A percentile compares a stretch with the other conserved stretches of the same genome.
Evolutionary conservation across 306 rosid species (phyloP).

Genomic region (Castanea sativa): DNA sequence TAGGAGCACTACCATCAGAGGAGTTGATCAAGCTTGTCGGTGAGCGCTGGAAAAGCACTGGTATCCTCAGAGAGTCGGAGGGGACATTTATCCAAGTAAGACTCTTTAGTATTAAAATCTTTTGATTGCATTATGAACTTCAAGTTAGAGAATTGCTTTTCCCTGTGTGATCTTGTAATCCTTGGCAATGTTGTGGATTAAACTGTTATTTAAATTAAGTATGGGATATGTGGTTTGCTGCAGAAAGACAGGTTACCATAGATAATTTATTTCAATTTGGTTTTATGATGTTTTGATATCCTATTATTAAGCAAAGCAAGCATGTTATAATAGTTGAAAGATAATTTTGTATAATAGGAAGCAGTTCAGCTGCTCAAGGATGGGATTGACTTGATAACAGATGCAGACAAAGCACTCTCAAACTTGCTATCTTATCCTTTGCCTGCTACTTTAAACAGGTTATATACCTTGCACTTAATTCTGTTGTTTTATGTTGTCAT

Average conservation of each 20-base stretch:
- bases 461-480: conserved; percentile 15
- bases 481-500: background rate
- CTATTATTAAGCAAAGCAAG: conserved; percentile 1
- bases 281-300: background rate
- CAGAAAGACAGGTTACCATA: background rate
- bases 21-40: conserved; percentile 69
- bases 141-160: background rate
- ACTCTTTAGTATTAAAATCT: conserved; percentile 3
- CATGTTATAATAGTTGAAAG: conserved; percentile 3
- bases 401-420: conserved; percentile 69
- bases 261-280: background rate
- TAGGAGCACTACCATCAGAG: conserved; percentile 67
- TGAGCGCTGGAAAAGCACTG: conserved; percentile 67
- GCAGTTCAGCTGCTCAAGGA: conserved; percentile 78
- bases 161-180: background rate
- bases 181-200: conserved; percentile 4
- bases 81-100: conserved; percentile 80
- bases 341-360: conserved; percentile 49
- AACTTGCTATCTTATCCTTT: conserved; percentile 87
- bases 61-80: conserved; percentile 53
- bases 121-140: background rate
- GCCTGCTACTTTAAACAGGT: conserved; percentile 66
- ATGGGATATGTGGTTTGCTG: background rate
- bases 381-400: conserved; percentile 78
- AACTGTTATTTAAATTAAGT: background rate